Conservation (phyloP, 768 basidiomycete species). For the Boletus tomentosulus region DNA sequence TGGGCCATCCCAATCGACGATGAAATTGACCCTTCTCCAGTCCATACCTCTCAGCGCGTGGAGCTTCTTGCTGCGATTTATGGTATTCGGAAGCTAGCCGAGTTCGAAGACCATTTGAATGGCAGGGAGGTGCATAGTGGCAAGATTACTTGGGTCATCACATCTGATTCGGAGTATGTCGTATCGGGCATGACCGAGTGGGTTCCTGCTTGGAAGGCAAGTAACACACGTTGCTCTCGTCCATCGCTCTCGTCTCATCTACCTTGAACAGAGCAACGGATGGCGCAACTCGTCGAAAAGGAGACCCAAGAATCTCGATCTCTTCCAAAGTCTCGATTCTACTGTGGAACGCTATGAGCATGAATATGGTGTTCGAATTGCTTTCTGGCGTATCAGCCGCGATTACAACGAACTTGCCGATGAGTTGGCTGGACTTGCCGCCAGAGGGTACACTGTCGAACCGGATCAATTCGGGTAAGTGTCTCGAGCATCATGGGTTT, state of each 20-base stretch:
- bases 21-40: slow-evolving; percentile 13
- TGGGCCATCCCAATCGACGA: slow-evolving; percentile 26
- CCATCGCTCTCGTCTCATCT: background rate
- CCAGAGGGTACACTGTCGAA: slow-evolving; percentile 1
- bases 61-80: slow-evolving; percentile 32
- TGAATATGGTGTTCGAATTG: slow-evolving; percentile 5
- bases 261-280: background rate
- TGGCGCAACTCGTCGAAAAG: slow-evolving; percentile 10
- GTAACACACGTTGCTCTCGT: background rate
- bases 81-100: slow-evolving; percentile 17
- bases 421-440: slow-evolving; percentile 7
- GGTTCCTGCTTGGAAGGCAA: slow-evolving; percentile 33
- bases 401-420: slow-evolving; percentile 13
- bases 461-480: slow-evolving; percentile 3
- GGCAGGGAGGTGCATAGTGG: background rate
- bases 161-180: slow-evolving; percentile 35
- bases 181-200: slow-evolving; percentile 35
- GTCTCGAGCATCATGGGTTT: background rate
- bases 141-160: slow-evolving; percentile 19
- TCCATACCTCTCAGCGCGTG: slow-evolving; percentile 31
- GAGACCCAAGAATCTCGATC: slow-evolving; percentile 16
- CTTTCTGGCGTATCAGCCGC: slow-evolving; percentile 14
- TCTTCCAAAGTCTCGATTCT: slow-evolving; percentile 12
- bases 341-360: slow-evolving; percentile 1
- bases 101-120: background rate